Conservation (phyloP, 192 early-diverging fungal species). For the Linnemannia hyalina region DNA sequence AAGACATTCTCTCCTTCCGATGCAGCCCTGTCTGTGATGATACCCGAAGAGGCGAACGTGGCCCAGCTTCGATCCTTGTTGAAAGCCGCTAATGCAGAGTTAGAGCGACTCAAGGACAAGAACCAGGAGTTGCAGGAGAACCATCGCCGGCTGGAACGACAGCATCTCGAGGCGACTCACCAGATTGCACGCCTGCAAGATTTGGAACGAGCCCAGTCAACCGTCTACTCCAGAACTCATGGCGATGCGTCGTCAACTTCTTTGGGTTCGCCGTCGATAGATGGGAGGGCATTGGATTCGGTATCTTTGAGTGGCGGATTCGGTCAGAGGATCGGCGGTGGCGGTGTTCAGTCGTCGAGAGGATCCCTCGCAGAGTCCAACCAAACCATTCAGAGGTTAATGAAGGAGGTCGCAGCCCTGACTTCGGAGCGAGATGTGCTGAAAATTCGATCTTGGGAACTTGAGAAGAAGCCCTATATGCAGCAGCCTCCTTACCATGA, state of each 20-base stretch:
- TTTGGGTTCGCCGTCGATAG: slow-evolving; percentile 22
- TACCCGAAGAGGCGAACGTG: background rate
- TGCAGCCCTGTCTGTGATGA: background rate
- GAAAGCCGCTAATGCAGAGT: background rate
- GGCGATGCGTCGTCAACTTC: slow-evolving; percentile 1
- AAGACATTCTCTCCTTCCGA: background rate
- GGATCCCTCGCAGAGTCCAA: background rate
- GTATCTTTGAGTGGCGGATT: background rate
- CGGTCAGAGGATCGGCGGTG: background rate
- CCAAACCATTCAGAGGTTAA: background rate
- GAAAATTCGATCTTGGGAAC: slow-evolving; percentile 24
- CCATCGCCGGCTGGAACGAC: slow-evolving; percentile 9
- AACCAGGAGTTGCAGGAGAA: slow-evolving; percentile 21
- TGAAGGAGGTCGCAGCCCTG: slow-evolving; percentile 15
- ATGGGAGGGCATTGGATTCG: background rate
- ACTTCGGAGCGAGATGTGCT: slow-evolving; percentile 26
- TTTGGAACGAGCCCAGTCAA: slow-evolving; percentile 19
- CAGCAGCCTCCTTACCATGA: slow-evolving; percentile 13
- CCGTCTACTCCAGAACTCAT: slow-evolving; percentile 8
- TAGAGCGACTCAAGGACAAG: slow-evolving; percentile 16
- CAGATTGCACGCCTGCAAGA: slow-evolving; percentile 17
- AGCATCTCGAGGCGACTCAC: slow-evolving; percentile 18
- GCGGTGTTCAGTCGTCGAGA: background rate
- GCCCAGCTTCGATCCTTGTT: slow-evolving; percentile 9
- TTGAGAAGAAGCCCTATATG: slow-evolving; percentile 24